These are phyloP conservation scores for Mucor sp. DNA, from an alignment of 371 early-diverging fungal species.

Conservation along the genomic window DNA sequence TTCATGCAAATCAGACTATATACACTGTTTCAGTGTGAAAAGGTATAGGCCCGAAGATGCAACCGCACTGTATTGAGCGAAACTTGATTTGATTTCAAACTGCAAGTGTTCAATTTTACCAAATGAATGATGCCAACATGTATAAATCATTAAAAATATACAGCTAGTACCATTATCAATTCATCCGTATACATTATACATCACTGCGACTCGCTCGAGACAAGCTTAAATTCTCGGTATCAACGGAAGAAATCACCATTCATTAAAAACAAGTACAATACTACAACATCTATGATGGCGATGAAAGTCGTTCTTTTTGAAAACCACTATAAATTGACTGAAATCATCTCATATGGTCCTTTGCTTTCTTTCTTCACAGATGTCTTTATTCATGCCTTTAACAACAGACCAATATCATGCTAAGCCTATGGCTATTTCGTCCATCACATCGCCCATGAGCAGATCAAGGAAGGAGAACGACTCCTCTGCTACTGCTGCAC, in stretches of 20 bases:
- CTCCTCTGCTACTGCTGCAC: neutral
- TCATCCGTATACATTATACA: conserved; percentile 4
- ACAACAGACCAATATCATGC: conserved; percentile 16
- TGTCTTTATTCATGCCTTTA: conserved; percentile 12
- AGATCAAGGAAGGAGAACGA: neutral
- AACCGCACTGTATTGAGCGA: neutral
- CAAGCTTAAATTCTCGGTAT: conserved; percentile 10
- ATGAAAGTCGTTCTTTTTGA: neutral
- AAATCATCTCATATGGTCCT: neutral
- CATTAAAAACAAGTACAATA: conserved; percentile 6
- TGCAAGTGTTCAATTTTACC: neutral
- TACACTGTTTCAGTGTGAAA: neutral
- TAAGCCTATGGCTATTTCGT: conserved; percentile 47
- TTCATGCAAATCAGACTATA: conserved; percentile 1
- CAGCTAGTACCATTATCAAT: conserved; percentile 22
- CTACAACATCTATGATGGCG: conserved; percentile 13
- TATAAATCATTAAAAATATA: conserved; percentile 3
- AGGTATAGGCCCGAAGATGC: neutral
- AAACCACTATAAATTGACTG: conserved; percentile 5
- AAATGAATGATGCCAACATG: neutral
- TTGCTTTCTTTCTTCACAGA: neutral
- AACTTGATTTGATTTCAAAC: neutral
- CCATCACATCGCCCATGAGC: conserved; percentile 31
- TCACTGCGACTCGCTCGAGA: neutral
- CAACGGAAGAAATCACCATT: conserved; percentile 11